Percentiles rank a stretch among this genome's conserved stretches.
Evolutionary conservation across 2,329 filamentous ascomycete genomes (phyloP).

Genomic region (Cordyceps tenuipes): DNA sequence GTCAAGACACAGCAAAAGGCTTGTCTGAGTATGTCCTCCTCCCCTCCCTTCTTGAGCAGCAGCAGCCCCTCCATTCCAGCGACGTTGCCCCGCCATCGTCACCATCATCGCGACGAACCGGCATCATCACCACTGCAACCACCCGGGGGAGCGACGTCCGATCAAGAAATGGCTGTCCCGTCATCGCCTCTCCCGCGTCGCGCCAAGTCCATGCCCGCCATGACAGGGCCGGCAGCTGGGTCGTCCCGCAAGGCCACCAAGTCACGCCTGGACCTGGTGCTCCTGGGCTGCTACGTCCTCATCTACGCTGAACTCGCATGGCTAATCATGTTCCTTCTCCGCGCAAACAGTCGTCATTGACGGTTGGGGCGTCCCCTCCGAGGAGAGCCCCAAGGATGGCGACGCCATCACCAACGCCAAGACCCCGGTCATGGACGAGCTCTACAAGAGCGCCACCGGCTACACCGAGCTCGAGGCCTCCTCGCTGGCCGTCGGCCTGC

Average conservation of each 20-base stretch:
- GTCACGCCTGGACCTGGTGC: constrained; percentile 35
- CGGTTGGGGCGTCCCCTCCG: constrained; percentile 86
- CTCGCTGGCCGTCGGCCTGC: constrained; percentile 88
- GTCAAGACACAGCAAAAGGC: constrained; percentile 51
- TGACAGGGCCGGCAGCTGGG: constrained; percentile 5
- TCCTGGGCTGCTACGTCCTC: constrained; percentile 43
- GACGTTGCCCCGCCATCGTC: constrained; percentile 17
- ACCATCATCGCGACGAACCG: background rate
- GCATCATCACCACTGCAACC: constrained; percentile 5
- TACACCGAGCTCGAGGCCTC: constrained; percentile 93
- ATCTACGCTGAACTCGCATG: constrained; percentile 49
- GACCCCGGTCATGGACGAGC: constrained; percentile 90
- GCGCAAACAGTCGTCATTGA: constrained; percentile 82
- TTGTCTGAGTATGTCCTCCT: constrained; percentile 48
- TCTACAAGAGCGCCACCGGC: constrained; percentile 73
- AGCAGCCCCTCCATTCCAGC: constrained; percentile 20
- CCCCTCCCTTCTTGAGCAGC: constrained; percentile 17
- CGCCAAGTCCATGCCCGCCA: background rate
- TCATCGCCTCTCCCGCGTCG: background rate
- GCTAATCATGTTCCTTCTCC: constrained; percentile 50
- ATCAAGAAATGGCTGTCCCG: background rate
- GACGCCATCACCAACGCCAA: constrained; percentile 92
- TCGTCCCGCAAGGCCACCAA: constrained; percentile 47
- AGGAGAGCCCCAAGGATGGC: constrained; percentile 74
- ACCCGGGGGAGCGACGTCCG: background rate